phyloP scores from a whole-genome alignment of 2,329 filamentous ascomycete genomes.

The Ceratocystis eucalypticola region DNA sequence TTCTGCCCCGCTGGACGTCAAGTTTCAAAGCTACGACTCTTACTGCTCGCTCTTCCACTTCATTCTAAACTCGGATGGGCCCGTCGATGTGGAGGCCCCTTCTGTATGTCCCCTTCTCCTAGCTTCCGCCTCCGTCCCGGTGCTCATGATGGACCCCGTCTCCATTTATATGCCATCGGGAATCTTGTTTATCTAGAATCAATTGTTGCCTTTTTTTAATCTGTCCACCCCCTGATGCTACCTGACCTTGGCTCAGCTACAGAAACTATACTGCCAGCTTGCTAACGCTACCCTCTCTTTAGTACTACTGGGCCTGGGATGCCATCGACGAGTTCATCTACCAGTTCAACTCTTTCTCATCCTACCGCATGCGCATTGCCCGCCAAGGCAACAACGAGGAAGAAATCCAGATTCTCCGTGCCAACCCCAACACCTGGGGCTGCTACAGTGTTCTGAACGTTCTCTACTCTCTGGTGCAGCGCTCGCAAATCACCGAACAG shows the following conservation, averaged over 20 bases:
- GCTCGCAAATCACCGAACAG: conserved; percentile 97
- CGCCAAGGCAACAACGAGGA: conserved; percentile 74
- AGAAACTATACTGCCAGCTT: background rate
- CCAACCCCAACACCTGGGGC: conserved; percentile 98
- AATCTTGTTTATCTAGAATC: too few species aligned
- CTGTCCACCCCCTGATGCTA: background rate
- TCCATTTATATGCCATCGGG: too few species aligned
- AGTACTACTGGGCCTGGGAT: conserved; percentile 99
- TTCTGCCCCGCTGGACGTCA: conserved; percentile 86
- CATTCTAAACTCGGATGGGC: conserved; percentile 98
- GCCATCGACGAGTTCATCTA: conserved; percentile 99
- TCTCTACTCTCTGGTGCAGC: conserved; percentile 95
- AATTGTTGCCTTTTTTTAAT: background rate
- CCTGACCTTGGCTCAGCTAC: too few species aligned
- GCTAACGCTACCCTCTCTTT: conserved; percentile 14
- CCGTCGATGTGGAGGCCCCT: conserved; percentile 89
- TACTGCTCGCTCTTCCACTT: conserved; percentile 99
- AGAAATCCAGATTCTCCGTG: conserved; percentile 78
- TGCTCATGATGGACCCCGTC: too few species aligned
- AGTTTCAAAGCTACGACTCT: conserved; percentile 97
- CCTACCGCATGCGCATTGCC: conserved; percentile 85
- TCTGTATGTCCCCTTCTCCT: conserved; percentile 51
- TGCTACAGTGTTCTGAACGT: conserved; percentile 99
- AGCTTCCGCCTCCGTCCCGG: background rate
- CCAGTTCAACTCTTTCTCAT: conserved; percentile 99